Evolutionary conservation across 1,284 basidiomycete genomes (phyloP), one percentile per base, ranked within the genome.

Genomic region (Ustilago trichophora): DNA sequence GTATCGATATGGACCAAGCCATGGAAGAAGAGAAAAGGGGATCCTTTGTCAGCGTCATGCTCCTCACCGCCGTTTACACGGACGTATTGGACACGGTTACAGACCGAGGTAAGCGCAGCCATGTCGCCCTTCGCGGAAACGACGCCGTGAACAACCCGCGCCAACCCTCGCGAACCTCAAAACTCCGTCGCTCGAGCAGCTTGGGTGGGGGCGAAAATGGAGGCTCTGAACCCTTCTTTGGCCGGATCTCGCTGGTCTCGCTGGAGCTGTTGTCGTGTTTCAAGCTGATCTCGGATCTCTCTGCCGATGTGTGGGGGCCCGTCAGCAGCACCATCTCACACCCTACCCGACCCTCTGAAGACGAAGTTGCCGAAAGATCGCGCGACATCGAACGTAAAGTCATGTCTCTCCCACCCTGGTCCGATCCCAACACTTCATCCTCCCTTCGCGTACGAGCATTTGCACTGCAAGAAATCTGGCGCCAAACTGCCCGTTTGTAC

Each of bases 381-480:
- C 22, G 46, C 6, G 54, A 58, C 24, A 65, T 71, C 29, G 63
- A 66, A 38, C 57, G 51, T n/a, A 55, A 50, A 36, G 47, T 71
- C 34, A 52, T 60, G 63, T 54, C 52, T 3, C 27, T 60, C 3
- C 62, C 68, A 4, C 42, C 63, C 4, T 71, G 68, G 68, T 44
- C 51, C 8, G 63, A 71, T 24, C 62, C 68, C 1, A 47, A 55
- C 44, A 58, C 56, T 3, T 62, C 57, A 0, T 60, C 57, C 3
- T 57, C 55, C 2, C 24, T 58, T 15, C 64, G 72, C 12, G 56
- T 74, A 0, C 27, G 69, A 15, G 59, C 63, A 2, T 69, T 72
- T 34, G 52, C 57, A 16, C 32, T 74, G 34, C 72, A 72, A 32
- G 72, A 74, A 26, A 71, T 74, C 33, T 74, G 72, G 72, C 35